Percentiles rank a stretch among this genome's conserved stretches.
These are phyloP conservation scores for Aspergillus caelatus DNA, from an alignment of 2,329 filamentous ascomycete genomes.

Conservation along the genomic window DNA sequence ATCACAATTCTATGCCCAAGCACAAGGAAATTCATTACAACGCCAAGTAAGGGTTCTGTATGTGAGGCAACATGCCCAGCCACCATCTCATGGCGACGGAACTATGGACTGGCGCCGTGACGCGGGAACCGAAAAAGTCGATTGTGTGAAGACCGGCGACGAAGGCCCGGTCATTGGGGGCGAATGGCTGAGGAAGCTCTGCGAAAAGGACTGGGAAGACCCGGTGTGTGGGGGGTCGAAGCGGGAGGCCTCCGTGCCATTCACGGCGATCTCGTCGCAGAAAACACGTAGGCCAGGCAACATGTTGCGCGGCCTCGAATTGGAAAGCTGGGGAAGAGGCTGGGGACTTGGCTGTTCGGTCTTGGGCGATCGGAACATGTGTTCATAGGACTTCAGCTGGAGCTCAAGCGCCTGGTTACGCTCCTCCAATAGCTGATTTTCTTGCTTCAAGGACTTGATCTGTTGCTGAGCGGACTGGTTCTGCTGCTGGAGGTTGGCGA, in stretches of 20 bases:
- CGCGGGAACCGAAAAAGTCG: constrained; percentile 29
- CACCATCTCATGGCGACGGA: constrained; percentile 21
- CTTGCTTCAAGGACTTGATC: constrained; percentile 36
- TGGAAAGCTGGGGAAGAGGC: constrained; percentile 29
- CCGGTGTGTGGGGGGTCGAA: constrained; percentile 27
- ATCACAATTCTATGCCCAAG: constrained; percentile 15
- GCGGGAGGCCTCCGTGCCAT: constrained; percentile 27
- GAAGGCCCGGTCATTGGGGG: constrained; percentile 39
- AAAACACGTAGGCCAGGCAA: constrained; percentile 40
- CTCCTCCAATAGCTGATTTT: constrained; percentile 39
- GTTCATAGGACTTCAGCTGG: constrained; percentile 42
- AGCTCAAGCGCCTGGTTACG: constrained; percentile 41
- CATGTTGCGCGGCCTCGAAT: constrained; percentile 35
- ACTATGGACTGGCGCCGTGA: constrained; percentile 35
- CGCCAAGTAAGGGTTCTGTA: background rate
- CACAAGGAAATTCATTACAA: constrained; percentile 18
- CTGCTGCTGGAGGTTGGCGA: constrained; percentile 39
- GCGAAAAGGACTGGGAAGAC: constrained; percentile 33
- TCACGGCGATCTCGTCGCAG: constrained; percentile 36
- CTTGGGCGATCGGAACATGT: constrained; percentile 42
- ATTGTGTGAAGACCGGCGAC: constrained; percentile 36
- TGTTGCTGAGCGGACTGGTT: constrained; percentile 39
- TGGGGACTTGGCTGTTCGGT: constrained; percentile 32
- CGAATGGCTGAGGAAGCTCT: constrained; percentile 34
- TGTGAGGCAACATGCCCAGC: background rate